These are phyloP conservation scores for Pleurotus ostreatus DNA, from an alignment of 768 basidiomycete genomes.

Conservation along the genomic window DNA sequence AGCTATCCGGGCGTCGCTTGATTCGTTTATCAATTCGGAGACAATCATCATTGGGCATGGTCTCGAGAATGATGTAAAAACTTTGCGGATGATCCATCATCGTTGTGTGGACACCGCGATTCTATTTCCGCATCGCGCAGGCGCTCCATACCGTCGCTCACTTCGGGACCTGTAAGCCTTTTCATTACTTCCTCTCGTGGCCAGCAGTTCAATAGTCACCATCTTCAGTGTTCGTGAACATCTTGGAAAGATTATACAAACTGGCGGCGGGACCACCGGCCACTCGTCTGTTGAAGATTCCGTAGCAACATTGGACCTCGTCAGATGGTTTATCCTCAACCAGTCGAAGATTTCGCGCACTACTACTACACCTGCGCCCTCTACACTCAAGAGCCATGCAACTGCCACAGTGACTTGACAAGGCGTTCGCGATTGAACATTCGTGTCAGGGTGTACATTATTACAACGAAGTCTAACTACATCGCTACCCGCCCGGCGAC, in stretches of 20 bases:
- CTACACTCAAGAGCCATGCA: background rate
- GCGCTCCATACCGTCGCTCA: conserved; percentile 76
- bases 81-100: conserved; percentile 83
- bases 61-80: conserved; percentile 91
- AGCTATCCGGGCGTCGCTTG: conserved; percentile 63
- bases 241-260: conserved; percentile 79
- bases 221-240: conserved; percentile 72
- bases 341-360: conserved; percentile 30
- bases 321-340: conserved; percentile 77
- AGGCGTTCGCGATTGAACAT: background rate
- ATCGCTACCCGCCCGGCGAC: no score
- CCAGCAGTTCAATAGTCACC: background rate
- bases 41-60: conserved; percentile 91
- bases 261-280: conserved; percentile 66
- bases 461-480: no score
- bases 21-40: conserved; percentile 65
- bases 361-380: background rate
- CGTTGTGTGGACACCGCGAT: conserved; percentile 84
- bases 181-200: conserved; percentile 12
- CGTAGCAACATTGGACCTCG: conserved; percentile 80
- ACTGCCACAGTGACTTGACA: background rate
- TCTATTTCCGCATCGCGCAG: conserved; percentile 75
- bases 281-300: conserved; percentile 94
- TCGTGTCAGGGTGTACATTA: no score
- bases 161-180: conserved; percentile 70